Conservation (phyloP, 495 filamentous ascomycete species). For the Elaphomyces granulatus region DNA sequence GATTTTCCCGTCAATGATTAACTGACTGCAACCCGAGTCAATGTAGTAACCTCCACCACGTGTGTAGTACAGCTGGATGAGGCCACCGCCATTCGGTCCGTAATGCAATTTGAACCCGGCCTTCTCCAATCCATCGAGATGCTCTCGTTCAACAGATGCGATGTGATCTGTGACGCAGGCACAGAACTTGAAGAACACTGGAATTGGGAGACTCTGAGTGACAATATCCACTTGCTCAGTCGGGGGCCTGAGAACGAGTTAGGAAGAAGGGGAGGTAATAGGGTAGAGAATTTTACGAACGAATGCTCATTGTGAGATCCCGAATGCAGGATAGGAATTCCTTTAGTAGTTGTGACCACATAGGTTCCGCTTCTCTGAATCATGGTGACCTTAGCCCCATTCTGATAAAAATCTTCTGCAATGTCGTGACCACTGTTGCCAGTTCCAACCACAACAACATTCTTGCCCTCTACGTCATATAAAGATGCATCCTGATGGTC, state of each 20-base stretch:
- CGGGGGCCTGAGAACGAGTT: constrained; percentile 14
- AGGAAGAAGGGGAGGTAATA: not conserved
- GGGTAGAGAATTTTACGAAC: constrained; percentile 9
- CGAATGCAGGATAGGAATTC: constrained; percentile 39
- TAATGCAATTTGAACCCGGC: constrained; percentile 57
- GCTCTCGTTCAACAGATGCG: constrained; percentile 34
- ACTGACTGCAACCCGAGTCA: constrained; percentile 54
- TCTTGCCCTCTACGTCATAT: constrained; percentile 38
- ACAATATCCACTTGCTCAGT: constrained; percentile 51
- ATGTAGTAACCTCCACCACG: constrained; percentile 68
- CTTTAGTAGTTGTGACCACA: constrained; percentile 50
- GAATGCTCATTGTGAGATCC: constrained; percentile 48
- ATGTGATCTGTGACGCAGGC: constrained; percentile 35
- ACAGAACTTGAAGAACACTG: constrained; percentile 43
- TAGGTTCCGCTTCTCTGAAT: constrained; percentile 64
- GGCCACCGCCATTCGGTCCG: constrained; percentile 48
- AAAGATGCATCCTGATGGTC: constrained; percentile 27
- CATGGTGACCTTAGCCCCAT: constrained; percentile 61
- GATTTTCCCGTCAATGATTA: constrained; percentile 65
- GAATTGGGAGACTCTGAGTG: constrained; percentile 39
- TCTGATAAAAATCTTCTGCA: constrained; percentile 66
- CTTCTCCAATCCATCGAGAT: constrained; percentile 43
- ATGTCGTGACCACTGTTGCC: constrained; percentile 82
- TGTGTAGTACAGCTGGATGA: constrained; percentile 56
- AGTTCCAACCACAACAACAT: constrained; percentile 64